Evolutionary conservation across 2,329 filamentous ascomycete species (phyloP), one percentile per base, ranked within the genome.

Genomic region (Botrytis hyacinthi): DNA sequence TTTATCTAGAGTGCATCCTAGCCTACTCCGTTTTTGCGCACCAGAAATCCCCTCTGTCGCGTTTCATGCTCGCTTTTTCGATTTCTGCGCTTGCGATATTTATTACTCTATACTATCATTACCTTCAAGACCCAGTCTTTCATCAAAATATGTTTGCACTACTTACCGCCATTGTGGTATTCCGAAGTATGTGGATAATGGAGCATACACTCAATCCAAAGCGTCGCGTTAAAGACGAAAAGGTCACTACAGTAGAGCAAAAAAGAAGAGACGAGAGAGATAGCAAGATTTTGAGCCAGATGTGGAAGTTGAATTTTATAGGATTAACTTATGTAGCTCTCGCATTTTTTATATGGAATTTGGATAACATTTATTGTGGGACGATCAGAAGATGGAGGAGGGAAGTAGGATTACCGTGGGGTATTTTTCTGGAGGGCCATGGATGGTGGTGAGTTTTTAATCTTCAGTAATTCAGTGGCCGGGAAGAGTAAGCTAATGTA

Each of bases 141-240:
- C 63, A 66, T 66, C 63, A 66, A 32, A 66, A 66, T 26, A 66
- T 66, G 63, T 66, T 66, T 42, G 63, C 63, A 12, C 18, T 66
- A 20, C 29, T 66, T 7, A 66, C 63, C 10, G 32, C 63, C 1
- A 32, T 35, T 20, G 63, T 66, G 42, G 63, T 66, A 10, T 46
- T 66, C 6, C 63, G 63, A 20, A 66, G 63, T 16, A 66, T 66
- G 63, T 66, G 63, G 63, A 48, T 66, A 14, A 66, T 66, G 63
- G 44, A 48, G 7, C 42, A 46, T 48, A 32, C 48, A 35, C 42
- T 66, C 29, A 66, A 66, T 12, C 63, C 63, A 10, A 66, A 12
- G 12, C 63, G 63, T 32, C 63, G 44, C 26, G 42, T 22, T 20
- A 48, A 16, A 7, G 63, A 26, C 20, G 42, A 22, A 26, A 66